A percentile compares a stretch with the other conserved stretches of the same genome.
These are phyloP conservation scores for Fusarium pilosicola DNA, from an alignment of 2,329 filamentous ascomycete genomes.

Conservation along the genomic window DNA sequence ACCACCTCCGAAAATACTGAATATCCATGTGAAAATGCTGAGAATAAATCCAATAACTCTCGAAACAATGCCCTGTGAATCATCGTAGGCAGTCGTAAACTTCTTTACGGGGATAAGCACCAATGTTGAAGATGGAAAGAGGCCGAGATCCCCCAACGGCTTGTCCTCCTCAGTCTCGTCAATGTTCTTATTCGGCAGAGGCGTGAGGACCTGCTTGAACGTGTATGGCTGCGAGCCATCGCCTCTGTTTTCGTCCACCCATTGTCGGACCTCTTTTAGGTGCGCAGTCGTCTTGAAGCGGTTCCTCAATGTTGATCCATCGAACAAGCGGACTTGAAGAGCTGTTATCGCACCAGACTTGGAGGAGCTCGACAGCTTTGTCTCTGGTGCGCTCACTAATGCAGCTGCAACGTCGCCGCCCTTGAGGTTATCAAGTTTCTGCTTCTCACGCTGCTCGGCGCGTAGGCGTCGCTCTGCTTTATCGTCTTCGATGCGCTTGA, in stretches of 20 bases:
- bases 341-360: slow-evolving; percentile 53
- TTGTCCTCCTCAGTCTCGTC: slow-evolving; percentile 78
- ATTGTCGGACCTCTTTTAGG: slow-evolving; percentile 76
- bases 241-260: slow-evolving; percentile 74
- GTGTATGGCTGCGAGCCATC: slow-evolving; percentile 74
- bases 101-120: slow-evolving; percentile 77
- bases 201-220: slow-evolving; percentile 85
- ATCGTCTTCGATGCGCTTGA: slow-evolving; percentile 81
- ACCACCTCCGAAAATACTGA: slow-evolving; percentile 46
- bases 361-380: slow-evolving; percentile 45
- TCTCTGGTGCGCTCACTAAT: slow-evolving; percentile 47
- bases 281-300: slow-evolving; percentile 74
- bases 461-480: slow-evolving; percentile 72
- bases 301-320: slow-evolving; percentile 81
- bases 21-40: slow-evolving; percentile 50
- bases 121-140: slow-evolving; percentile 83
- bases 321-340: slow-evolving; percentile 83
- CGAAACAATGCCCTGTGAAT: slow-evolving; percentile 44
- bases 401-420: slow-evolving; percentile 45
- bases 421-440: slow-evolving; percentile 46
- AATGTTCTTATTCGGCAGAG: slow-evolving; percentile 78
- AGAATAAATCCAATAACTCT: slow-evolving; percentile 47
- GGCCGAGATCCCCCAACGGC: slow-evolving; percentile 73
- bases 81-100: slow-evolving; percentile 55
- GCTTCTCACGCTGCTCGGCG: slow-evolving; percentile 61